phyloP scores from a whole-genome alignment of 148 eudicot species.

The Spergularia marina region DNA sequence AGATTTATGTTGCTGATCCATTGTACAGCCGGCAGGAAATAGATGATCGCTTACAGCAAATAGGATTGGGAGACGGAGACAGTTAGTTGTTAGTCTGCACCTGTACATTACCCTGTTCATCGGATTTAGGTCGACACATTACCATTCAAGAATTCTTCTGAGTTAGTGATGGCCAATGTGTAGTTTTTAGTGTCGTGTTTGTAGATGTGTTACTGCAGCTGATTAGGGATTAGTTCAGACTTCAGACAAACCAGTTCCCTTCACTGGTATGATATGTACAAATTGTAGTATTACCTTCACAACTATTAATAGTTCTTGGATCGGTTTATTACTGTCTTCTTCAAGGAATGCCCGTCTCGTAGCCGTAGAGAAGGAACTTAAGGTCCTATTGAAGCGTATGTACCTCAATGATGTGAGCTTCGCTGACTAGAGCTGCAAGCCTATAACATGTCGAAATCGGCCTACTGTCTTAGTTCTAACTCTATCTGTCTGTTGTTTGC shows the following conservation, averaged over 20 bases:
- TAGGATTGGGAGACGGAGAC: background rate
- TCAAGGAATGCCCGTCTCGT: background rate
- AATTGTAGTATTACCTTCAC: background rate
- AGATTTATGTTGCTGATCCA: constrained; percentile 17
- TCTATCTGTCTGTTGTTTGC: too few relatives aligned
- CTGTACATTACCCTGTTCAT: constrained; percentile 23
- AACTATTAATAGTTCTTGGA: constrained; percentile 7
- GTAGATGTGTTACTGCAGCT: background rate
- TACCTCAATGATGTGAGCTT: too few relatives aligned
- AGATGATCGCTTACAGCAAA: constrained; percentile 5
- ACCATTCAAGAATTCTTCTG: background rate
- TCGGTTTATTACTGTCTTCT: background rate
- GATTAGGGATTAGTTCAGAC: too few relatives aligned
- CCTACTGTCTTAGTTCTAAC: too few relatives aligned
- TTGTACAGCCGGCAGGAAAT: constrained; percentile 20
- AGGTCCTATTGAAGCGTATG: too few relatives aligned
- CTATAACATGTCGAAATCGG: background rate
- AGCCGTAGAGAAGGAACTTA: too few relatives aligned
- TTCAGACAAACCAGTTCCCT: too few relatives aligned
- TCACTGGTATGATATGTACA: too few relatives aligned
- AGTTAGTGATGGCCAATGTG: background rate
- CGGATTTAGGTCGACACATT: constrained; percentile 1
- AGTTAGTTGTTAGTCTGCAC: constrained; percentile 22
- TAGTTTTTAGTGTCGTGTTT: constrained; percentile 10
- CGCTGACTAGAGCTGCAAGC: too few relatives aligned